Conservation (phyloP, 1,284 basidiomycete species). For the Veloboletus limbatus region DNA sequence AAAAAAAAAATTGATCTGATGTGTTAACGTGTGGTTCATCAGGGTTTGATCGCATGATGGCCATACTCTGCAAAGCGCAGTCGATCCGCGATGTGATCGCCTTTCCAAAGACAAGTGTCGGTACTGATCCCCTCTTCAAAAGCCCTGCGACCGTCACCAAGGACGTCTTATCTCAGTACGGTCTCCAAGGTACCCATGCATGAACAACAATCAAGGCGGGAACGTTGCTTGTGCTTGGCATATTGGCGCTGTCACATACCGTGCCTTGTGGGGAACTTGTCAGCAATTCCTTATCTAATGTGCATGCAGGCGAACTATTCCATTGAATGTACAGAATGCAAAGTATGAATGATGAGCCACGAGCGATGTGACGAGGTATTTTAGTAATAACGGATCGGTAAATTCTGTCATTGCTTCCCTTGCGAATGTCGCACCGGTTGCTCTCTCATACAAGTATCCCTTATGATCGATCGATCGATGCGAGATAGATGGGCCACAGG, state of each 20-base stretch:
- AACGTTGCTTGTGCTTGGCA: constrained; percentile 10
- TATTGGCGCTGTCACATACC: no score
- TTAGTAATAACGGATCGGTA: no score
- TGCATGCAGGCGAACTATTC: no score
- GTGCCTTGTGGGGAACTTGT: no score
- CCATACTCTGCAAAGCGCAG: constrained; percentile 80
- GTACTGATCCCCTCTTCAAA: constrained; percentile 86
- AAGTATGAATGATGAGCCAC: not conserved
- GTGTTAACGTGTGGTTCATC: constrained; percentile 16
- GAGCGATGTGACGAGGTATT: no score
- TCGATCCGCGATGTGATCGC: constrained; percentile 95
- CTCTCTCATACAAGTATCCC: not conserved
- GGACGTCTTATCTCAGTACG: constrained; percentile 62
- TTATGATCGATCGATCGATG: constrained; percentile 2
- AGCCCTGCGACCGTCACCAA: constrained; percentile 67
- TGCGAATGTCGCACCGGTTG: constrained; percentile 10
- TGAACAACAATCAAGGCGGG: no score
- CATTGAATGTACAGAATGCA: not conserved
- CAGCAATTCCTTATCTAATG: no score
- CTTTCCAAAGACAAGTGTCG: constrained; percentile 87
- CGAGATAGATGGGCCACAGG: no score
- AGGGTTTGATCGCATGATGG: constrained; percentile 93
- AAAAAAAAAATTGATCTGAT: constrained; percentile 9
- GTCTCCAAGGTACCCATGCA: constrained; percentile 41
- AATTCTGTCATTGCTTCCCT: not conserved